A percentile compares a stretch with the other conserved stretches of the same genome.
Conservation (phyloP, 768 basidiomycete species). For the Leccinellum albellum region DNA sequence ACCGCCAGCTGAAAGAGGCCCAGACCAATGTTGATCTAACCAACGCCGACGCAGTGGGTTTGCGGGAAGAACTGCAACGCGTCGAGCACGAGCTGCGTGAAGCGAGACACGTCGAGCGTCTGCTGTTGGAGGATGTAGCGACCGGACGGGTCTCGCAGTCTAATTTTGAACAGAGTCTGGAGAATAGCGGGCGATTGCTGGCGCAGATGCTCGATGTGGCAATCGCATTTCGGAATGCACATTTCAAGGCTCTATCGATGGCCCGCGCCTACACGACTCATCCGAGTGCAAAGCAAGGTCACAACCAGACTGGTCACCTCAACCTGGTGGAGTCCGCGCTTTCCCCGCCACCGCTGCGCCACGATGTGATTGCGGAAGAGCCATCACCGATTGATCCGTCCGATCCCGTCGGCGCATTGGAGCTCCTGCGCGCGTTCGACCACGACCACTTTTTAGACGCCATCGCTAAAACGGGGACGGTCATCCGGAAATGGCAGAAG, state of each 20-base stretch:
- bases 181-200: conserved; percentile 62
- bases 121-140: conserved; percentile 71
- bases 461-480: conserved; percentile 75
- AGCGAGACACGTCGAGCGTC: conserved; percentile 60
- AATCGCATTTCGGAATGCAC: conserved; percentile 71
- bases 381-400: conserved; percentile 76
- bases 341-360: conserved; percentile 45
- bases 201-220: conserved; percentile 82
- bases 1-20: conserved; percentile 61
- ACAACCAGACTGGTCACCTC: conserved; percentile 19
- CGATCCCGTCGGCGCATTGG: conserved; percentile 66
- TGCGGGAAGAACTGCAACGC: conserved; percentile 70
- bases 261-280: conserved; percentile 55
- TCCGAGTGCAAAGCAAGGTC: conserved; percentile 48
- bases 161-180: conserved; percentile 62
- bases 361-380: conserved; percentile 51
- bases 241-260: conserved; percentile 64
- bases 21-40: conserved; percentile 58
- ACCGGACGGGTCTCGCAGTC: conserved; percentile 66
- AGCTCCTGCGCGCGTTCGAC: conserved; percentile 69
- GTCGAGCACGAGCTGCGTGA: conserved; percentile 69
- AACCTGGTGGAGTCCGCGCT: conserved; percentile 49
- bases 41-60: conserved; percentile 61
- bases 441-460: conserved; percentile 84
- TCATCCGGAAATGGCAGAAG: conserved; percentile 95